Conservation (phyloP, 805 yeast species). For the Danielia reshetovae region DNA sequence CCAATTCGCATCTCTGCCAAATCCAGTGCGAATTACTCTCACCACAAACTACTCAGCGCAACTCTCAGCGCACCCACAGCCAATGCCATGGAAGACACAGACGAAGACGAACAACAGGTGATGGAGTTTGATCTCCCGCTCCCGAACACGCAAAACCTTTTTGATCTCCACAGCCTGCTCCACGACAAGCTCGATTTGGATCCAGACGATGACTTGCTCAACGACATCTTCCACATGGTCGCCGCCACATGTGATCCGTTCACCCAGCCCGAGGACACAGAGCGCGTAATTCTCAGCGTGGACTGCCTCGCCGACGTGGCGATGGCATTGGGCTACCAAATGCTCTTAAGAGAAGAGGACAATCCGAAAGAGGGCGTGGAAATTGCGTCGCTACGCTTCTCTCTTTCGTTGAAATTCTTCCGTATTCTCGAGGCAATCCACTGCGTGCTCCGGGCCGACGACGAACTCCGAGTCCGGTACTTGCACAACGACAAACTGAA, state of each 20-base stretch:
- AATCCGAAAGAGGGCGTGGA: constrained; percentile 6
- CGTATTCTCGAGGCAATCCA: constrained; percentile 36
- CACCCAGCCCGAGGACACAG: constrained; percentile 66
- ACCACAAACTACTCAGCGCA: no score
- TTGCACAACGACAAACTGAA: constrained; percentile 36
- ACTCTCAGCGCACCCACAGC: no score
- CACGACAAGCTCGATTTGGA: constrained; percentile 7
- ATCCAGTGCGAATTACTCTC: background rate
- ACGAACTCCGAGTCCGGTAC: constrained; percentile 38
- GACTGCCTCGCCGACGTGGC: constrained; percentile 52
- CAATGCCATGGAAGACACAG: constrained; percentile 12
- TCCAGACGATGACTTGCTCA: constrained; percentile 7
- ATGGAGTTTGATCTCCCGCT: constrained; percentile 14
- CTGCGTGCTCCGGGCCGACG: constrained; percentile 35
- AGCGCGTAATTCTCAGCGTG: constrained; percentile 48
- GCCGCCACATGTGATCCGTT: constrained; percentile 50
- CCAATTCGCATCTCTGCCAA: no score
- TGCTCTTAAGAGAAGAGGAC: constrained; percentile 11
- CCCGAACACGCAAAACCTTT: constrained; percentile 8
- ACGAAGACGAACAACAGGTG: constrained; percentile 9
- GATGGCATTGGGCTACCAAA: constrained; percentile 35
- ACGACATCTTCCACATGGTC: constrained; percentile 11
- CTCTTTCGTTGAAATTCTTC: constrained; percentile 32
- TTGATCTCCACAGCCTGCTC: constrained; percentile 11
- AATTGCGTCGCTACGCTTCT: constrained; percentile 31